phyloP scores from a whole-genome alignment of 208 protist genomes.

The Crithidia acanthocephali region DNA sequence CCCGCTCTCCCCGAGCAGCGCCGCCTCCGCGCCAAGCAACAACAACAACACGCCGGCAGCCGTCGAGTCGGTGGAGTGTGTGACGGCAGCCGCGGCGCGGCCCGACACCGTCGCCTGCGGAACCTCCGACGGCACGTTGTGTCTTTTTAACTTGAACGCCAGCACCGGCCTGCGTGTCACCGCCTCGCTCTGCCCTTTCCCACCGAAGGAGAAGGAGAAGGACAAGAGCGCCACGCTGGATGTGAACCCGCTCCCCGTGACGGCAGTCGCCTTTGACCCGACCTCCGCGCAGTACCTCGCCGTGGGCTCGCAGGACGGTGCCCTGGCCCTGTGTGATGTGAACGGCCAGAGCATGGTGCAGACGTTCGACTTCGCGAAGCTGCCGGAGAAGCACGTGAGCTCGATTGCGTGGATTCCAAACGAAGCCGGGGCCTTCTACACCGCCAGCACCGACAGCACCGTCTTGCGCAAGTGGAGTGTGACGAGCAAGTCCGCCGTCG shows the following conservation, averaged over 20 bases:
- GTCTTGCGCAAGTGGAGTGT: constrained; percentile 73
- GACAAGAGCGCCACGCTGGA: constrained; percentile 19
- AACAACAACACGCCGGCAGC: constrained; percentile 4
- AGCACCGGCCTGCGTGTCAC: constrained; percentile 62
- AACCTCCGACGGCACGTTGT: constrained; percentile 74
- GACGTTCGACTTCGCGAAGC: constrained; percentile 47
- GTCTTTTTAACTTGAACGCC: constrained; percentile 67
- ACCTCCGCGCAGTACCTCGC: constrained; percentile 67
- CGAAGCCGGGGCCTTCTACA: constrained; percentile 74
- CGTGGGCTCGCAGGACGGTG: constrained; percentile 76
- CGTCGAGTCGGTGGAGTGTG: constrained; percentile 64
- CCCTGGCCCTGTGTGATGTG: constrained; percentile 66
- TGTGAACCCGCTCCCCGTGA: constrained; percentile 51
- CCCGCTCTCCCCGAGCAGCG: constrained; percentile 20
- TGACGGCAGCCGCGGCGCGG: constrained; percentile 60
- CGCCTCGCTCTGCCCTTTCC: constrained; percentile 62
- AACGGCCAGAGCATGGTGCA: constrained; percentile 48
- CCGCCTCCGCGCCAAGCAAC: not conserved
- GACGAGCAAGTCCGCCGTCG: constrained; percentile 56
- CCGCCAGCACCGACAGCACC: constrained; percentile 56
- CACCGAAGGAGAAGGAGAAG: constrained; percentile 40
- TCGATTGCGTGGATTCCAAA: constrained; percentile 71
- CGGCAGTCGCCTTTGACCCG: constrained; percentile 71
- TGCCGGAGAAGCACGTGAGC: constrained; percentile 51
- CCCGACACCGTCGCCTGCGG: constrained; percentile 78